Base-by-base conservation (phyloP, 1,284 basidiomycete species). In the Pseudozyma flocculosa region DNA sequence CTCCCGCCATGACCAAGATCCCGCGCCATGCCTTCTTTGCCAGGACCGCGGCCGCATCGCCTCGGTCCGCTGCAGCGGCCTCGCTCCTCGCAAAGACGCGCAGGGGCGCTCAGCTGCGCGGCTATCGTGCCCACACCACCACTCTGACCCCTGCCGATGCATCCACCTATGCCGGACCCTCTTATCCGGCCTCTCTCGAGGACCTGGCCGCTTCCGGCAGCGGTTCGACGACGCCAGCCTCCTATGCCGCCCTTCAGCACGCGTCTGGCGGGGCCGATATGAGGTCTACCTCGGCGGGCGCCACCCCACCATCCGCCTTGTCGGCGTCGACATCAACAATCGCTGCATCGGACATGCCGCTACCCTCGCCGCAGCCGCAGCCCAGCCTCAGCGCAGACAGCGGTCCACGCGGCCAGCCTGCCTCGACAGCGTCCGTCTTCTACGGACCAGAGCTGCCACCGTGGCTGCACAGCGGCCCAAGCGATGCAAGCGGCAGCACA, bases 11-110 rank as follows among this genome's bases (percentile, higher is more conserved):
- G 64, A 58, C 64, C 40, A 63, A 68, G 30, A 52, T 68, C n/a
- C 61, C 61, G 5, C 63, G 63, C 32, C 61, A 63, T 45, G 64
- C 56, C 39, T 54, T 68, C 37, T 55, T 68, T n/a, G 45, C 64
- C 32, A 50, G 64, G 23, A 60, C 60, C 17, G 64, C 64, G 18
- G 38, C 64, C 14, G 56, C 51, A n/a, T 60, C 64, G 3, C 11
- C 26, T 11, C 7, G 7, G 7, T 5, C 26, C 26, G 26, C 26
- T 11, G 26, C 26, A 5, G 26, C 56, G 43, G 48, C 57, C 13
- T 50, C 54, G 13, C 43, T 52, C 54, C 56, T 52, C 38, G 50
- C 60, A 1, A 50, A 57, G 19, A 48, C 48, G 0, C 41, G 55
- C 13, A 48, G 63, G 40, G 45, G 61, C 14, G 52, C 61, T 40